Conservation (phyloP, 371 early-diverging fungal species). For the Basidiobolus meristosporus region DNA sequence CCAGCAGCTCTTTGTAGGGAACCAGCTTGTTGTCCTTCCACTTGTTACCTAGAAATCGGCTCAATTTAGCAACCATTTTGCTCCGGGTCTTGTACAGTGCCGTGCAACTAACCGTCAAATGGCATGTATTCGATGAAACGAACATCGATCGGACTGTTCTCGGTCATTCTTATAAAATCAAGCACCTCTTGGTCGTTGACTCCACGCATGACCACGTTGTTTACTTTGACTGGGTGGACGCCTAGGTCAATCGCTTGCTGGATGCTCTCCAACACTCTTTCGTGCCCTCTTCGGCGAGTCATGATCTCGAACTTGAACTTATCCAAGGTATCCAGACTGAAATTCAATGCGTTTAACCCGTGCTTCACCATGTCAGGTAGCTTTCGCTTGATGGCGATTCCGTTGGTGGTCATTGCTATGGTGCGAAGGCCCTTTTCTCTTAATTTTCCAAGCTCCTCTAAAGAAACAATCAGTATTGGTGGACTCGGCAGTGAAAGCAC, state of each 20-base stretch:
- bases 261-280: constrained; percentile 53
- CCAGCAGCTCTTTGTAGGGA: constrained; percentile 56
- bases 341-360: constrained; percentile 73
- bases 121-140: constrained; percentile 97
- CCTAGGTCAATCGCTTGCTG: constrained; percentile 37
- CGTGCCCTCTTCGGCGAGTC: constrained; percentile 60
- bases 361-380: constrained; percentile 36
- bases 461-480: no score
- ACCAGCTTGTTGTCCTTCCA: constrained; percentile 74
- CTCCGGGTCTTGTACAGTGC: background rate
- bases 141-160: constrained; percentile 46
- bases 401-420: constrained; percentile 87
- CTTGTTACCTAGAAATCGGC: constrained; percentile 38
- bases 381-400: constrained; percentile 72
- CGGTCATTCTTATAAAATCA: constrained; percentile 66
- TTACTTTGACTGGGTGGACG: constrained; percentile 64
- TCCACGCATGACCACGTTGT: constrained; percentile 73
- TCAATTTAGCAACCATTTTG: background rate
- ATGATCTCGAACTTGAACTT: constrained; percentile 70
- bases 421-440: constrained; percentile 45
- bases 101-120: constrained; percentile 54
- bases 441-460: constrained; percentile 44
- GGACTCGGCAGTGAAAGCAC: no score
- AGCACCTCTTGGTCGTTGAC: constrained; percentile 69
- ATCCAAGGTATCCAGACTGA: constrained; percentile 81